These are phyloP conservation scores for Boechera divaricarpa DNA, from an alignment of 345 rosid genomes.

Conservation along the genomic window DNA sequence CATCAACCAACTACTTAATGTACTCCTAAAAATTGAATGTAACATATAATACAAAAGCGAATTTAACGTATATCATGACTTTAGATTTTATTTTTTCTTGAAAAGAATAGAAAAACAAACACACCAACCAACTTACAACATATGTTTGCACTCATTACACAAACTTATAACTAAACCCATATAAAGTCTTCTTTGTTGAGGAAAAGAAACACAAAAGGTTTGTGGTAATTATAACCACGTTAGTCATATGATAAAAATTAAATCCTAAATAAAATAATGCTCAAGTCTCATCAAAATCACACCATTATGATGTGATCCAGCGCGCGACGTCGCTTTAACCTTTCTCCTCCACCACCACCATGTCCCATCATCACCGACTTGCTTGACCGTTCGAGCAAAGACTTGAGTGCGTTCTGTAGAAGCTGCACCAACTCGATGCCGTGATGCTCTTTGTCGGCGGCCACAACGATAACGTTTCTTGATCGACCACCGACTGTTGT, in stretches of 20 bases:
- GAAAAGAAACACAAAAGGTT: conserved; percentile 18
- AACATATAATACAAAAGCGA: background rate
- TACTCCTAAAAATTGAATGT: background rate
- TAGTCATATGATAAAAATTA: conserved; percentile 10
- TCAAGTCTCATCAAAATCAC: conserved; percentile 35
- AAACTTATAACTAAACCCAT: conserved; percentile 33
- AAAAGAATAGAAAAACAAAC: background rate
- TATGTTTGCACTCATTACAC: conserved; percentile 24
- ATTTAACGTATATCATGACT: too few species aligned
- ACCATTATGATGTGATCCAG: conserved; percentile 64
- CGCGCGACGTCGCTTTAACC: conserved; percentile 74
- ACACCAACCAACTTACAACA: conserved; percentile 1
- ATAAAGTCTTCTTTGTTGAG: conserved; percentile 1
- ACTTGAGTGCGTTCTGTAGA: conserved; percentile 75
- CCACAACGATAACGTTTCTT: conserved; percentile 72
- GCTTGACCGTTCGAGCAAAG: conserved; percentile 76
- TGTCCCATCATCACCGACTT: conserved; percentile 42
- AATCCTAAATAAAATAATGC: conserved; percentile 30
- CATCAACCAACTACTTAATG: conserved; percentile 4
- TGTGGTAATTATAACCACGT: conserved; percentile 26
- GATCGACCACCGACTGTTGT: conserved; percentile 76
- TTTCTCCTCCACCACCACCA: conserved; percentile 47
- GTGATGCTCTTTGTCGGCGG: conserved; percentile 64
- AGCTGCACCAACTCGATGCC: conserved; percentile 79
- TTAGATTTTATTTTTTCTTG: too few species aligned